Percentiles rank a stretch among this genome's conserved stretches.
Evolutionary conservation across 2,329 filamentous ascomycete genomes (phyloP).

Genomic region (Hypoxylon sp.): DNA sequence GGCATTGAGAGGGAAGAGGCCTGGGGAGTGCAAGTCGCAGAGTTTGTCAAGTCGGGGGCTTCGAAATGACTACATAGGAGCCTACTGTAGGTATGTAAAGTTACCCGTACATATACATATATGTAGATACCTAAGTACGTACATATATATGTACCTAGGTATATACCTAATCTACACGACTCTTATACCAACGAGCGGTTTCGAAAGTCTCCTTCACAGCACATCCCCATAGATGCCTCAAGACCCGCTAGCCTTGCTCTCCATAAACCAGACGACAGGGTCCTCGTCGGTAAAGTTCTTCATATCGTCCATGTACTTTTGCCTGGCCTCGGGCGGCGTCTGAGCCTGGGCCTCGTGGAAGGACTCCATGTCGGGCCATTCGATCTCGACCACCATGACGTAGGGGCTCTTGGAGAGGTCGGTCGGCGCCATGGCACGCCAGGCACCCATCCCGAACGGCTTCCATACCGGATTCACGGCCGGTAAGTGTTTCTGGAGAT

Average conservation of each 20-base stretch:
- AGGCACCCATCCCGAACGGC: slow-evolving; percentile 19
- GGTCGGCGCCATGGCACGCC: slow-evolving; percentile 19
- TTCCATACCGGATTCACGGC: slow-evolving; percentile 23
- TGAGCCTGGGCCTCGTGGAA: slow-evolving; percentile 19
- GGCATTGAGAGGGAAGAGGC: slow-evolving; percentile 44
- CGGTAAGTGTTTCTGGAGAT: slow-evolving; percentile 28
- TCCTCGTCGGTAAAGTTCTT: slow-evolving; percentile 33
- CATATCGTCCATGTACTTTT: slow-evolving; percentile 26
- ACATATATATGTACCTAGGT: no score
- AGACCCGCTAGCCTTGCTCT: slow-evolving; percentile 15
- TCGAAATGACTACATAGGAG: slow-evolving; percentile 13
- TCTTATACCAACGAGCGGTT: no score
- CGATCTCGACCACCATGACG: slow-evolving; percentile 25
- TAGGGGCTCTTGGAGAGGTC: slow-evolving; percentile 19
- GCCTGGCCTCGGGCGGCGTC: slow-evolving; percentile 16
- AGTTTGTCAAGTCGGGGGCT: slow-evolving; percentile 34
- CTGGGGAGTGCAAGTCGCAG: slow-evolving; percentile 42
- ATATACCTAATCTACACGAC: no score
- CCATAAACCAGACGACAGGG: slow-evolving; percentile 35
- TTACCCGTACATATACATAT: no score
- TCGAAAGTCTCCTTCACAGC: not conserved
- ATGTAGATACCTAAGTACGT: no score
- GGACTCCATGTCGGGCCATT: slow-evolving; percentile 30
- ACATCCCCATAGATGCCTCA: not conserved
- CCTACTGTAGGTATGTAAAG: not conserved